Evolutionary conservation across 371 early-diverging fungal genomes (phyloP).

Genomic region (Choanephora cucurbitarum): DNA sequence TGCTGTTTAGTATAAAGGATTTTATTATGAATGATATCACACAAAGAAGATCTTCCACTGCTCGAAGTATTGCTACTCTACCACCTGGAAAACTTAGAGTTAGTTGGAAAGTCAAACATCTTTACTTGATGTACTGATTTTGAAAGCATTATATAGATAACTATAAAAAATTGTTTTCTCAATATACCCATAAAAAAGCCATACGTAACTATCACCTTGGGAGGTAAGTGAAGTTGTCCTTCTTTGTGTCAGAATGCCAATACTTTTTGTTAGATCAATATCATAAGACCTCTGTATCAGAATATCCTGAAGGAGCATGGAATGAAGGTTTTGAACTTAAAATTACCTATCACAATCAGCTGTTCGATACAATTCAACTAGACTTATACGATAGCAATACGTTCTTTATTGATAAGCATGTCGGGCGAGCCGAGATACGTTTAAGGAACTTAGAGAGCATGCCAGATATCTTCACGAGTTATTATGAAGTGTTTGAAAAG

Average conservation of each 20-base stretch:
- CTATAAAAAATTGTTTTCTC: constrained; percentile 32
- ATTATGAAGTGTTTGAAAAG: constrained; percentile 72
- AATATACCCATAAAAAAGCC: constrained; percentile 36
- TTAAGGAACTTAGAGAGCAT: constrained; percentile 62
- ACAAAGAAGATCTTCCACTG: no score
- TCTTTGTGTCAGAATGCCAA: background rate
- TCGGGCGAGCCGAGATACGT: constrained; percentile 74
- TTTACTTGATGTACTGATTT: background rate
- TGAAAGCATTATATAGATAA: constrained; percentile 17
- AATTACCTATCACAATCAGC: constrained; percentile 72
- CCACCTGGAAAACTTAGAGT: no score
- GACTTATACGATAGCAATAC: constrained; percentile 67
- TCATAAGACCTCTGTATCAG: constrained; percentile 64
- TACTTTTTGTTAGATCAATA: constrained; percentile 51
- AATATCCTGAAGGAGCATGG: constrained; percentile 62
- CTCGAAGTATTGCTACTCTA: no score
- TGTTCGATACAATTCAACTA: constrained; percentile 69
- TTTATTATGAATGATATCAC: no score
- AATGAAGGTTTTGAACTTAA: constrained; percentile 74
- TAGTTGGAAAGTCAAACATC: no score
- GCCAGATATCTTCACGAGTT: constrained; percentile 70
- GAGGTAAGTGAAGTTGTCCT: constrained; percentile 24
- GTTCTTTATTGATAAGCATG: constrained; percentile 63
- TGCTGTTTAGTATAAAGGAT: no score
- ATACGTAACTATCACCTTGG: constrained; percentile 37